Percentiles rank a stretch among this genome's conserved stretches.
These are phyloP conservation scores for Tieghemiomyces parasiticus DNA, from an alignment of 192 early-diverging fungal genomes.

Conservation along the genomic window DNA sequence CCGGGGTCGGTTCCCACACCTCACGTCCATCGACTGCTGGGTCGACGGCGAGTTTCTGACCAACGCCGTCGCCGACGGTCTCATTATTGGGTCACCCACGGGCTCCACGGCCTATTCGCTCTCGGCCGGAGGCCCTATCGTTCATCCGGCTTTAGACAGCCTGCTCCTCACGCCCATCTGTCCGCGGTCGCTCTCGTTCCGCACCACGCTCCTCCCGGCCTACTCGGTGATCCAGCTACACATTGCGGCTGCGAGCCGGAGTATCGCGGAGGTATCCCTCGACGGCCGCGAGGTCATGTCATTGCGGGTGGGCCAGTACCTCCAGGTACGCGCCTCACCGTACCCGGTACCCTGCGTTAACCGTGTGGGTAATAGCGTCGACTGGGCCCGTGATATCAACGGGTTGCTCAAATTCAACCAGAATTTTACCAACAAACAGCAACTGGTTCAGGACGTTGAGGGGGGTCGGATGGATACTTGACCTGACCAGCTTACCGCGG, in stretches of 20 bases:
- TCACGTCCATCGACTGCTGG: conserved; percentile 66
- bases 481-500: too few species aligned
- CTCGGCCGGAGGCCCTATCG: conserved; percentile 70
- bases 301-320: conserved; percentile 45
- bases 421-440: conserved; percentile 36
- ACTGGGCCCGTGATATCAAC: conserved; percentile 77
- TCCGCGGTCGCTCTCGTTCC: conserved; percentile 68
- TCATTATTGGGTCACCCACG: conserved; percentile 75
- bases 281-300: conserved; percentile 64
- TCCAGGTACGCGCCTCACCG: conserved; percentile 43
- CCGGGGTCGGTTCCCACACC: conserved; percentile 68
- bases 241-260: conserved; percentile 37
- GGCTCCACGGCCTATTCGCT: conserved; percentile 87
- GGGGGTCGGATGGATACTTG: too few species aligned
- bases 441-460: not conserved
- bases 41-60: conserved; percentile 73
- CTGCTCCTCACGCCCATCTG: conserved; percentile 67
- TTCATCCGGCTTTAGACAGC: conserved; percentile 61
- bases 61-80: conserved; percentile 48
- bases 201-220: conserved; percentile 65
- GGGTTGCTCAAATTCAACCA: conserved; percentile 81
- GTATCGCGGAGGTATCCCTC: conserved; percentile 51
- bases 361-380: conserved; percentile 38
- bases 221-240: conserved; percentile 42
- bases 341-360: conserved; percentile 70